phyloP scores from a whole-genome alignment of 2,329 filamentous ascomycete genomes.

The Tolypocladium album region DNA sequence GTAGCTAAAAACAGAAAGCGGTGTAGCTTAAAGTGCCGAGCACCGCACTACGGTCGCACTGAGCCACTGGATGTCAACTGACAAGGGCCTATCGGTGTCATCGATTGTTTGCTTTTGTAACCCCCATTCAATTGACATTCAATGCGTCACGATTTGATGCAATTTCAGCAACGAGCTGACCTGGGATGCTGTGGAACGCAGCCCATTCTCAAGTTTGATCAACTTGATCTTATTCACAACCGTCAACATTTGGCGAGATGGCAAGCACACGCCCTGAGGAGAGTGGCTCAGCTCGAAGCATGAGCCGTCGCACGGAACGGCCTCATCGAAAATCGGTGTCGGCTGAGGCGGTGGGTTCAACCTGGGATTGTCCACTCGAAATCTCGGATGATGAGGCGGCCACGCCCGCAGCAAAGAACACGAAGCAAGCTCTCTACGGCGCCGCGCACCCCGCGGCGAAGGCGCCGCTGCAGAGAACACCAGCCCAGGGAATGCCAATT shows the following conservation, averaged over 20 bases:
- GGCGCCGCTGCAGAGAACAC: background rate
- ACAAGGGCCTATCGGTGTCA: background rate
- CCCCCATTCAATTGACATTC: background rate
- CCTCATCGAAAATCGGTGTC: background rate
- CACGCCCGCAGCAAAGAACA: background rate
- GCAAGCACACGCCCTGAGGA: background rate
- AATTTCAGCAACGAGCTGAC: background rate
- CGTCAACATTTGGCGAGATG: background rate
- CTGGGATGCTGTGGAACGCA: background rate
- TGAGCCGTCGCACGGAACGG: background rate
- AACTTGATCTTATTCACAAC: background rate
- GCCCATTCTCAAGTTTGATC: background rate
- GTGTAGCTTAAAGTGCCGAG: too few species aligned
- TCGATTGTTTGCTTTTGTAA: background rate
- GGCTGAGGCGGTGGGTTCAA: background rate
- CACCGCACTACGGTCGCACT: too few species aligned
- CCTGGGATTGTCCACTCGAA: slow-evolving; percentile 6
- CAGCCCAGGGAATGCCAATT: background rate
- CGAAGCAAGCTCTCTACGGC: too few species aligned
- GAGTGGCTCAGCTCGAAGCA: background rate
- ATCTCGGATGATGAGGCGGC: background rate
- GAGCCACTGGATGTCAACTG: too few species aligned
- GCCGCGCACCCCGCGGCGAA: background rate
- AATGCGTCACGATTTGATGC: background rate
- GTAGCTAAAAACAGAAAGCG: too few species aligned